Base-by-base conservation (phyloP, 1,284 basidiomycete genomes). In the Boletus semigastroideus region DNA sequence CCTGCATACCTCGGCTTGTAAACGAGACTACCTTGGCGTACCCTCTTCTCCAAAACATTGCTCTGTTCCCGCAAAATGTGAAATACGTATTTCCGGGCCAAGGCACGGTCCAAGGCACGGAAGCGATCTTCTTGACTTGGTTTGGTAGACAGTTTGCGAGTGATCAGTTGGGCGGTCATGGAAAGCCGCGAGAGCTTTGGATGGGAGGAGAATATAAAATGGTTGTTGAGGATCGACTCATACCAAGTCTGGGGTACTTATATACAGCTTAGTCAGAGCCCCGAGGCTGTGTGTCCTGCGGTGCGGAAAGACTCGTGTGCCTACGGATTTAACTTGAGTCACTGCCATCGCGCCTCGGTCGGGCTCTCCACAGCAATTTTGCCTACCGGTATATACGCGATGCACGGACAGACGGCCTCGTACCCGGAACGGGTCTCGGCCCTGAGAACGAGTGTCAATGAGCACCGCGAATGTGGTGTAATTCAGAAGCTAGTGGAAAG, bases 1-100 rank as follows among this genome's bases (percentile, higher is more conserved):
- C 44, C 1, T 12, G 40, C 67, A 25, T 52, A 70, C 70, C 67
- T 62, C n/a, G 67, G 67, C 22, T 49, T 68, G 47, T 71, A 71
- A 34, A 71, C 60, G 14, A 71, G 56, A 52, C 46, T 64, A 49
- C 63, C 65, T 61, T 68, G 59, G 13, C 40, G 53, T 9, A 64
- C 45, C 47, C 63, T 58, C 50, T 55, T 62, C 25, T 68, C 64
- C 10, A 67, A 34, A n/a, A 60, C 53, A 12, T 27, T 38, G 4
- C 45, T 58, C 12, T 60, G 68, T 43, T 70, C 61, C 1, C 53
- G 65, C 30, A 71, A 37, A 1, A 68, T 48, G 14, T 58, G 60
- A 27, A 42, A 19, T 25, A 68, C 56, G 37, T 70, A 68, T 67
- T 64, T 61, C 22, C 69, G 58, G n/a, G 66, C 69, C 57, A 68